Evolutionary conservation across 2,329 filamentous ascomycete genomes (phyloP), one percentile per base, ranked within the genome.

Genomic region (Thielaviopsis ethacetica): DNA sequence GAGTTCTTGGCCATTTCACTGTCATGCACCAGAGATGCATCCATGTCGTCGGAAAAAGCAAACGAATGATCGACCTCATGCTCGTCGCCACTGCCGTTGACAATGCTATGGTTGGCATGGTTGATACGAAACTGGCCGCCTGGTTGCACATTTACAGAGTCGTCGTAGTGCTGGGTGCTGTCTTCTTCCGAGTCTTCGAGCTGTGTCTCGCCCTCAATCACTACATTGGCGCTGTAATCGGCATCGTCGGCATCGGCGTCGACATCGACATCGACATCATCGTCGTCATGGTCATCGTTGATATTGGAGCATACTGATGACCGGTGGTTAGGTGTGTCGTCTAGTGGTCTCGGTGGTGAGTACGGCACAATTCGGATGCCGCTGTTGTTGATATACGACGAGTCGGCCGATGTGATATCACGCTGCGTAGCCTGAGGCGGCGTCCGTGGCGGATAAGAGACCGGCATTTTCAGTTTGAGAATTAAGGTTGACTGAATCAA

Each of bases 321-420:
- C 24, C 60, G 54, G 13, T 54, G 56, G 65, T 59, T 65, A 64
- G 58, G 65, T 62, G 38, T 63, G 60, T 56, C 65, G 54, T 70
- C 69, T 6, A 41, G 10, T 53, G 69, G 67, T 54, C 71, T 70
- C 7, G 74, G 73, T 52, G 75, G 75, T 22, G 74, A 73, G 63
- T 77, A 76, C 21, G 75, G 74, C 55, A 78, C 75, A 59, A 77
- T 64, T 55, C 75, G 74, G 64, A 78, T 77, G 61, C 71, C 60
- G 30, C 70, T 75, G 64, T 68, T 71, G 64, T 74, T 53, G 57
- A 60, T 38, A 47, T 53, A n/a, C 41, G 53, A 54, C 38, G 59
- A 62, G 58, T 60, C 57, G 47, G 59, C 60, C 53, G 61, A 57
- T 41, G 59, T 62, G 61, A 59, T 60, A 17, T 53, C 56, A 53